These are phyloP conservation scores for Amphicarpaea edgeworthii DNA, from an alignment of 306 rosid genomes.

Conservation along the genomic window DNA sequence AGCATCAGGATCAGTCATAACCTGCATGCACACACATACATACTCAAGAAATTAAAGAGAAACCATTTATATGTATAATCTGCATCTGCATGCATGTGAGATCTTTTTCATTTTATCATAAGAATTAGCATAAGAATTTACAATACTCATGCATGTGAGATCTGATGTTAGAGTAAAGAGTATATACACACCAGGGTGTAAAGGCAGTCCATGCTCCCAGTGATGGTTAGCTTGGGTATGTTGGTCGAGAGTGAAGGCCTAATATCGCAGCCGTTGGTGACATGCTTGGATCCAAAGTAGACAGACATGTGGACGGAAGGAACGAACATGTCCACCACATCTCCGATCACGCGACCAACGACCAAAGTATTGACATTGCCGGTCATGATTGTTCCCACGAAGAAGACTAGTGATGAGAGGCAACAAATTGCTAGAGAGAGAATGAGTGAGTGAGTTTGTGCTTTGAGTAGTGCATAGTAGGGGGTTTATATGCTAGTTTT, in stretches of 20 bases:
- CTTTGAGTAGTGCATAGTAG: no score
- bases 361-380: slow-evolving; percentile 81
- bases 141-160: no score
- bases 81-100: no score
- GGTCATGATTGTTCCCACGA: slow-evolving; percentile 41
- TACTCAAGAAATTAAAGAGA: neutral
- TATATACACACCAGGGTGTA: slow-evolving; percentile 83
- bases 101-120: no score
- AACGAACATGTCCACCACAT: slow-evolving; percentile 84
- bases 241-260: slow-evolving; percentile 75
- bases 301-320: slow-evolving; percentile 72
- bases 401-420: no score
- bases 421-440: no score
- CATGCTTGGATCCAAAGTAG: slow-evolving; percentile 75
- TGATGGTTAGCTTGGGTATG: slow-evolving; percentile 70
- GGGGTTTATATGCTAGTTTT: no score
- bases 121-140: no score
- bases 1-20: slow-evolving; percentile 96
- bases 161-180: no score
- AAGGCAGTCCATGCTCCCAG: slow-evolving; percentile 61
- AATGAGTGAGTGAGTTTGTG: no score
- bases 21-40: slow-evolving; percentile 61
- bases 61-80: no score
- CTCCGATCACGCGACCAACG: slow-evolving; percentile 87
- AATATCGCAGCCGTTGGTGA: slow-evolving; percentile 85